Conservation (phyloP, 768 basidiomycete species). For the Auriscalpium orientale region DNA sequence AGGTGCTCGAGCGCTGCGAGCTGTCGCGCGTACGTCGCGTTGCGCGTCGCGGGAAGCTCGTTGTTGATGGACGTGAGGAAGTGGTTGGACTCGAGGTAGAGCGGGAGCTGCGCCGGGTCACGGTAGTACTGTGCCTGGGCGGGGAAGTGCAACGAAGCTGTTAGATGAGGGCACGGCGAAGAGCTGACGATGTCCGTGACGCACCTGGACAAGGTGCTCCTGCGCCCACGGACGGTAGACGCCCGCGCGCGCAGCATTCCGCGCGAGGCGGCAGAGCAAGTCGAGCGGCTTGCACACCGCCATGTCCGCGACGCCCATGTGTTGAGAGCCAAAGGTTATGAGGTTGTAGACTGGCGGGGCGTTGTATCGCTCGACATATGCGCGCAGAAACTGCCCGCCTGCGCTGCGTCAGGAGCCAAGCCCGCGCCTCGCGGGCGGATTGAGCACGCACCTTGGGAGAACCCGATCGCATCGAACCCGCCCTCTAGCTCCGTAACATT, state of each 20-base stretch:
- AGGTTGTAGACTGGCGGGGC: slow-evolving; percentile 69
- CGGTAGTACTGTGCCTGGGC: slow-evolving; percentile 80
- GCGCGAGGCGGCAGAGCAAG: slow-evolving; percentile 60
- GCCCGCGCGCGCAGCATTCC: slow-evolving; percentile 50
- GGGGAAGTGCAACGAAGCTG: neutral
- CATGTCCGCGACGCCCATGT: slow-evolving; percentile 79
- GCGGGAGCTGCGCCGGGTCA: slow-evolving; percentile 52
- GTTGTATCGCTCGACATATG: slow-evolving; percentile 73
- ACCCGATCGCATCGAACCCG: slow-evolving; percentile 84
- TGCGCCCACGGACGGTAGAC: slow-evolving; percentile 77
- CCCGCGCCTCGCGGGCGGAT: too few relatives aligned
- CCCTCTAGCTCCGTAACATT: slow-evolving; percentile 52
- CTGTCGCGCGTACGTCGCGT: slow-evolving; percentile 52
- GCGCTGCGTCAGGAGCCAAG: neutral
- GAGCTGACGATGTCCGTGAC: slow-evolving; percentile 2
- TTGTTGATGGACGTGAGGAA: slow-evolving; percentile 80
- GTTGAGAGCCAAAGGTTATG: slow-evolving; percentile 82
- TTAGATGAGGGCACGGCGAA: neutral
- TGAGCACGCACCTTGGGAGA: slow-evolving; percentile 59
- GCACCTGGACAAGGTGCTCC: slow-evolving; percentile 63
- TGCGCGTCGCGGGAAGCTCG: slow-evolving; percentile 48
- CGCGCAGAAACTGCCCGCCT: slow-evolving; percentile 86
- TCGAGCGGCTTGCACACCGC: slow-evolving; percentile 59
- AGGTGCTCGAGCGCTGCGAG: slow-evolving; percentile 56
- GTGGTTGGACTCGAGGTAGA: slow-evolving; percentile 51